Evolutionary conservation across 2,329 filamentous ascomycete species (phyloP), one percentile per base, ranked within the genome.

Genomic region (Sporothrix mexicana): DNA sequence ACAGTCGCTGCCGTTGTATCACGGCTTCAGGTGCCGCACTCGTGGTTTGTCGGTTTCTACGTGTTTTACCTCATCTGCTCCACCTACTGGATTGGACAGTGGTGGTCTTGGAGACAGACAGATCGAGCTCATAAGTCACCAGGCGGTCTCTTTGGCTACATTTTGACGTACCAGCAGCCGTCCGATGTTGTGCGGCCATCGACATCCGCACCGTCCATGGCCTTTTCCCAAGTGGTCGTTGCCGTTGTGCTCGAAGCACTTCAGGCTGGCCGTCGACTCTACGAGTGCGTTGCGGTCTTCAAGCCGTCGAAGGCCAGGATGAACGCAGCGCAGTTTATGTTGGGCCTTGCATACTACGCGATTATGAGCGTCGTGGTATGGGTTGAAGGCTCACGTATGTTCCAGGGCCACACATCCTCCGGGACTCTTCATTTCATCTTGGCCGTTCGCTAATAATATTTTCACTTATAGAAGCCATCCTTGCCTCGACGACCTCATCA

Each of bases 31-130:
- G 75, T 76, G 41, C 94, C 95, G 25, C 96, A 98, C 82, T 88
- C 88, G 74, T 98, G 93, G 90, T 98, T 98, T 81, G 87, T 86
- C 59, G 92, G 96, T 77, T 98, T 97, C 83, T 98, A 99, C 80
- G 79, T 92, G 70, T 80, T 90, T 49, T 95, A 93, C 3, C 82
- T 94, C 4, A 79, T 84, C 1, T 90, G 88, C 73, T 95, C 93
- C 0, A 78, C 89, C 4, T 92, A 95, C 80, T 98, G 95, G 94
- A 88, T 86, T 0, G 81, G 82, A 76, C 91, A 95, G 80, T 78
- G 80, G 17, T 78, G 90, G 81, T 80, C 81, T 2, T 75, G 75
- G 36, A 76, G 74, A 79, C 80, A 80, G 76, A 25, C 55, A 23
- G 30, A 8, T 8, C 13, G 3, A 3, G n/a, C 2, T 15, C n/a